Percentiles rank a stretch among this genome's conserved stretches.
Evolutionary conservation across 306 rosid genomes (phyloP).

Genomic region (Fragaria nilgerrensis): DNA sequence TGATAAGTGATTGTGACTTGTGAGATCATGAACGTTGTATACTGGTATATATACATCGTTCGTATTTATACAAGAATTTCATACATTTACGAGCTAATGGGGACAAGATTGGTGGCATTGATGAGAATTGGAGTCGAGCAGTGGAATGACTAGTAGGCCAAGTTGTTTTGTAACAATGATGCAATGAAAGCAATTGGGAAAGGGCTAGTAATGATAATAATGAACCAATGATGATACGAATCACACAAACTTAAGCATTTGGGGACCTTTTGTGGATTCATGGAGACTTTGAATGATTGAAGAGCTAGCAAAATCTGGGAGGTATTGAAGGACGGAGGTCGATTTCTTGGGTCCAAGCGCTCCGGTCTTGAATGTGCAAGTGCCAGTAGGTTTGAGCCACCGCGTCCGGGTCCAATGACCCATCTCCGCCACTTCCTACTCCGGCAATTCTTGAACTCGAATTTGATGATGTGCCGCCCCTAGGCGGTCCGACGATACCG

Average conservation of each 20-base stretch:
- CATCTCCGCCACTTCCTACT: slow-evolving; percentile 24
- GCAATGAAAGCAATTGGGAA: background rate
- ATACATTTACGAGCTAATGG: background rate
- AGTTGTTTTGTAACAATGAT: background rate
- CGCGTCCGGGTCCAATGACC: slow-evolving; percentile 71
- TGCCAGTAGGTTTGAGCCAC: slow-evolving; percentile 95
- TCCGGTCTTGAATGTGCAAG: slow-evolving; percentile 74
- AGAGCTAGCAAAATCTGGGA: slow-evolving; percentile 38
- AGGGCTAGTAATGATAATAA: background rate
- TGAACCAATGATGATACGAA: background rate
- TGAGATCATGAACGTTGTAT: background rate
- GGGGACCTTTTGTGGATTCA: background rate
- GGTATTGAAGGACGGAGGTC: slow-evolving; percentile 67
- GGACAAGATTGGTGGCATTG: background rate
- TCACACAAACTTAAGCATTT: background rate
- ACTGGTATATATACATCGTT: too few species aligned
- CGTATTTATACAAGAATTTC: background rate
- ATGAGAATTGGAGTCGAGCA: background rate
- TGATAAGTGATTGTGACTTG: background rate
- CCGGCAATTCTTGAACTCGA: slow-evolving; percentile 27
- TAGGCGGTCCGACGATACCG: slow-evolving; percentile 73
- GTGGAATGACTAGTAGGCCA: background rate
- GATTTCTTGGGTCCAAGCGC: slow-evolving; percentile 92
- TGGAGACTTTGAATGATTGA: background rate
- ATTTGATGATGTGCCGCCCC: slow-evolving; percentile 22